Evolutionary conservation across 1,139 yeast genomes (phyloP).

Genomic region (Blastobotrys niveus): DNA sequence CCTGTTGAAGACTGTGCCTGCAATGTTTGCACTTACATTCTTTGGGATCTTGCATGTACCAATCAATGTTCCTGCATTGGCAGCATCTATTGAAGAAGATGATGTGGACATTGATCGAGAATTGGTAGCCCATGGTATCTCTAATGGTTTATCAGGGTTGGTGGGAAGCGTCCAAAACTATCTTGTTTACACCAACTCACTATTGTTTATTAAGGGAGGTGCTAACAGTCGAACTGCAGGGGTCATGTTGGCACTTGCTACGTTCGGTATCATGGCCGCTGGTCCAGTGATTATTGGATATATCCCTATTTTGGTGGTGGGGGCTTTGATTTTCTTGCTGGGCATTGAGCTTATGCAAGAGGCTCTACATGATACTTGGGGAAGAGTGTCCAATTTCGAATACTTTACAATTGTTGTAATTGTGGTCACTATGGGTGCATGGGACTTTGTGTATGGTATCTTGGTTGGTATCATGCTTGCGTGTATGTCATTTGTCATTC

Average conservation of each 20-base stretch:
- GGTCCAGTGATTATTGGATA: conserved; percentile 93
- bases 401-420: conserved; percentile 78
- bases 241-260: conserved; percentile 73
- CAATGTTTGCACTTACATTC: conserved; percentile 92
- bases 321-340: conserved; percentile 77
- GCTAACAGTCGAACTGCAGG: conserved; percentile 90
- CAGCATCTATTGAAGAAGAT: conserved; percentile 80
- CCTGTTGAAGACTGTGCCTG: conserved; percentile 67
- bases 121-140: conserved; percentile 88
- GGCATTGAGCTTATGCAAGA: conserved; percentile 89
- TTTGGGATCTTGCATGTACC: conserved; percentile 96
- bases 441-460: conserved; percentile 92
- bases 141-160: conserved; percentile 81
- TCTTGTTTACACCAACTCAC: conserved; percentile 88
- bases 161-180: conserved; percentile 89
- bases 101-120: conserved; percentile 84
- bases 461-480: conserved; percentile 87
- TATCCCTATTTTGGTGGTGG: conserved; percentile 94
- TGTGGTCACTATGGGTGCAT: conserved; percentile 88
- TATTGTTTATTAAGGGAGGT: conserved; percentile 86
- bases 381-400: conserved; percentile 68
- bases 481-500: conserved; percentile 84
- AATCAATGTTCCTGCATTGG: conserved; percentile 93
- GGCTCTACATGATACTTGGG: conserved; percentile 78
- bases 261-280: conserved; percentile 70